Conservation (phyloP, 768 basidiomycete species). For the Boletus pseudo-olivaceus region DNA sequence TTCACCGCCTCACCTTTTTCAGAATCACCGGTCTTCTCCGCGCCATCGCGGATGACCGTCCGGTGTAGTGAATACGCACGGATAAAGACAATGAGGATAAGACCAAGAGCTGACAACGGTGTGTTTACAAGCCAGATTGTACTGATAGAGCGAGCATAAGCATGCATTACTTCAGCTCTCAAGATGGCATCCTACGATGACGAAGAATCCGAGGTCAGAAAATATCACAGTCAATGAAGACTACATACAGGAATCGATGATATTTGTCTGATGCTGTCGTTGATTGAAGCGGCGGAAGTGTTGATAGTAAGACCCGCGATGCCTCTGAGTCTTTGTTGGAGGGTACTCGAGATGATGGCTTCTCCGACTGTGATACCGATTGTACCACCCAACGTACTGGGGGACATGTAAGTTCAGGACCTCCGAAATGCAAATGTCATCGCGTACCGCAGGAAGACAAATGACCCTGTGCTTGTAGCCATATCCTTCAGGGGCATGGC, state of each 20-base stretch:
- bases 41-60: constrained; percentile 11
- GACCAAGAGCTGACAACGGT: constrained; percentile 29
- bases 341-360: constrained; percentile 61
- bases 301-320: constrained; percentile 30
- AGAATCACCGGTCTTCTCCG: constrained; percentile 22
- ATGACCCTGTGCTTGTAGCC: constrained; percentile 40
- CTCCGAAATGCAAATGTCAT: background rate
- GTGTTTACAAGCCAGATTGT: constrained; percentile 40
- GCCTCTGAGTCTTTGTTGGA: constrained; percentile 12
- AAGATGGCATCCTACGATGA: constrained; percentile 26
- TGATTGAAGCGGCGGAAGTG: constrained; percentile 44
- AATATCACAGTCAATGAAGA: background rate
- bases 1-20: constrained; percentile 23
- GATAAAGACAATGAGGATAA: constrained; percentile 34
- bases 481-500: constrained; percentile 46
- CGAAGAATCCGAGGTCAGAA: constrained; percentile 6
- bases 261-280: constrained; percentile 45
- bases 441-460: constrained; percentile 31
- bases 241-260: constrained; percentile 27
- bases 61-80: constrained; percentile 36
- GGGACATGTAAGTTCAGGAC: background rate
- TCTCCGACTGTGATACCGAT: constrained; percentile 74
- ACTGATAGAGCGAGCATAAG: constrained; percentile 36
- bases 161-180: constrained; percentile 33
- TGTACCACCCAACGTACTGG: constrained; percentile 67